These are phyloP conservation scores for Trichomonas tenax DNA, from an alignment of 208 protist species.

Conservation along the genomic window DNA sequence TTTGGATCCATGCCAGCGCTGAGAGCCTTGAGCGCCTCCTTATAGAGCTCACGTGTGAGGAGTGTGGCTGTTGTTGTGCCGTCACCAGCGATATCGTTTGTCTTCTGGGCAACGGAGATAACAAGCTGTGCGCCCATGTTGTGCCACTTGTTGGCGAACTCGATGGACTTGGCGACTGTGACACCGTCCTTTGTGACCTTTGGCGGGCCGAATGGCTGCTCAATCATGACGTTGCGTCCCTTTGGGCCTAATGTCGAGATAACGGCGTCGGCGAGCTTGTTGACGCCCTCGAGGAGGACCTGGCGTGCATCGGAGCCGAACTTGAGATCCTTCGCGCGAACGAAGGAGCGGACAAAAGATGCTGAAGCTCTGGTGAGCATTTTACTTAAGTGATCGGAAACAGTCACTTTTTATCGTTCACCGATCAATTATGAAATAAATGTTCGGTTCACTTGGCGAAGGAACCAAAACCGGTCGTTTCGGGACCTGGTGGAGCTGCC, in stretches of 20 bases:
- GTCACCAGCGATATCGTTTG: conserved; percentile 46
- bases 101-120: conserved; percentile 59
- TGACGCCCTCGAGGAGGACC: conserved; percentile 4
- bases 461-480: too few species aligned
- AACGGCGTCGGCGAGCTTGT: conserved; percentile 10
- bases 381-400: too few species aligned
- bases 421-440: too few species aligned
- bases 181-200: conserved; percentile 99
- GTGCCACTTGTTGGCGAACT: conserved; percentile 87
- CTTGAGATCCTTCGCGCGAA: neutral
- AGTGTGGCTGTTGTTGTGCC: conserved; percentile 94
- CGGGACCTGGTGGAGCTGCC: too few species aligned
- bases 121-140: conserved; percentile 94
- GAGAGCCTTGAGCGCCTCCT: conserved; percentile 83
- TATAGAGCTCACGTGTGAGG: conserved; percentile 85
- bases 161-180: conserved; percentile 98
- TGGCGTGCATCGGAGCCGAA: neutral
- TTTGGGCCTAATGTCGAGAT: conserved; percentile 73
- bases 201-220: conserved; percentile 85
- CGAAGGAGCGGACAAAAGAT: neutral
- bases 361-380: neutral
- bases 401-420: too few species aligned
- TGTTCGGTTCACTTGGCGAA: too few species aligned
- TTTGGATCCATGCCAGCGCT: conserved; percentile 94
- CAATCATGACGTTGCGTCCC: conserved; percentile 63